Conservation (phyloP, 768 basidiomycete species). For the Rickenella mellea region DNA sequence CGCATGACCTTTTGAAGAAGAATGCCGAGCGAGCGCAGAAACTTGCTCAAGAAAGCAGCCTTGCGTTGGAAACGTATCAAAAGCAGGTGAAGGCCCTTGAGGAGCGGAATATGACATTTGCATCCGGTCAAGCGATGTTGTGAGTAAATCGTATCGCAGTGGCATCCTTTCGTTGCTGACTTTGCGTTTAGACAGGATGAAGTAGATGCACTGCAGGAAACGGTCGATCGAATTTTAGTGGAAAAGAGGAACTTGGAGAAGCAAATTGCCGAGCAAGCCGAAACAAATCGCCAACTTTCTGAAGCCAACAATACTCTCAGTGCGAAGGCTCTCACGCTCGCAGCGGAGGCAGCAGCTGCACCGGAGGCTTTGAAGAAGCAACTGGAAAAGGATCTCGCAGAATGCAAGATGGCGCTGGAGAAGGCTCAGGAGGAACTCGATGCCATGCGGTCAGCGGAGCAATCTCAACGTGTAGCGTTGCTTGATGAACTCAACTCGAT, state of each 20-base stretch:
- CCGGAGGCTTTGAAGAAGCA: conserved; percentile 52
- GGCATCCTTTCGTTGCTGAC: conserved; percentile 1
- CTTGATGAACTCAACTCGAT: conserved; percentile 82
- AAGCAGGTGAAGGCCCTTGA: conserved; percentile 77
- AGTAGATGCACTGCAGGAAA: conserved; percentile 45
- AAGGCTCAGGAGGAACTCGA: conserved; percentile 62
- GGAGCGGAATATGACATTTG: conserved; percentile 52
- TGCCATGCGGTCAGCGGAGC: conserved; percentile 59
- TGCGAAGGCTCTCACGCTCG: conserved; percentile 58
- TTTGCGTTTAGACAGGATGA: conserved; percentile 50
- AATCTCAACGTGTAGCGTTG: conserved; percentile 72
- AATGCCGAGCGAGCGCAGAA: conserved; percentile 90
- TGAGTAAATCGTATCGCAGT: conserved; percentile 22
- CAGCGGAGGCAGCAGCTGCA: conserved; percentile 54
- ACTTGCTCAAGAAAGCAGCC: conserved; percentile 73
- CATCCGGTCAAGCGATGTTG: conserved; percentile 46
- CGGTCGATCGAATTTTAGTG: conserved; percentile 45
- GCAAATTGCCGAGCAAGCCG: conserved; percentile 61
- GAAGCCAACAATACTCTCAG: conserved; percentile 75
- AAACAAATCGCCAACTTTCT: conserved; percentile 60
- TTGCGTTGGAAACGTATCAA: conserved; percentile 82
- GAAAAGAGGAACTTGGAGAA: conserved; percentile 68
- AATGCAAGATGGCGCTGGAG: conserved; percentile 50
- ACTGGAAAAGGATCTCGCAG: conserved; percentile 54
- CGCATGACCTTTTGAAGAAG: conserved; percentile 84